Evolutionary conservation across 495 filamentous ascomycete species (phyloP), one percentile per base, ranked within the genome.

Genomic region (Pyrenula aspistea): DNA sequence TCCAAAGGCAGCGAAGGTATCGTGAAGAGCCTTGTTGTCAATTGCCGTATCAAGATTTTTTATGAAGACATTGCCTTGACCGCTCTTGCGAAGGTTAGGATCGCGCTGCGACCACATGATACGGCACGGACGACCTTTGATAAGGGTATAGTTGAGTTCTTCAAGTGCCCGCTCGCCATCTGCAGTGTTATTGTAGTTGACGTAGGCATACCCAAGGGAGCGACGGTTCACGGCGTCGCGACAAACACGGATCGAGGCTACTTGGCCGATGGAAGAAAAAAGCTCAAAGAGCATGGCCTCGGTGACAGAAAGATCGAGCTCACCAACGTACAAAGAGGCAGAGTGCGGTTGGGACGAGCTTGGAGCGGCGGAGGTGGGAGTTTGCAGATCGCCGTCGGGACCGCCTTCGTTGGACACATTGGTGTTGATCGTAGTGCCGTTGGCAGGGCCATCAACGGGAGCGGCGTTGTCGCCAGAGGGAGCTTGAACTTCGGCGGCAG

Each of bases 61-160:
- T 84, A 99, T 99, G 82, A 99, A 99, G 64, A 99, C 91, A 68
- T 99, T 99, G 68, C 93, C 93, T 74, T 96, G 91, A 62, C 93
- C 93, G 64, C 91, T 99, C 85, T 99, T 99, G 76, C 93, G 93
- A 66, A 97, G 81, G 69, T 92, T 93, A 61, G 93, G 93, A 74
- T 99, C 93, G 74, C 93, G 93, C 81, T 99, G 93, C 58, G 94
- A 97, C 93, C 93, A 99, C 93, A 99, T 99, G 81, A 99, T 99
- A 72, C 93, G 93, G 85, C 94, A 97, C 31, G 93, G 92, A 70
- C 89, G 90, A 65, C 89, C 89, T 83, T 97, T 97, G 80, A 99
- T 97, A 61, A 95, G 77, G 58, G 94, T 99, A 78, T 99, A 99
- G 83, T 99, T 99, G 59, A 99, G 83, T 74, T 99, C 93, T 76